A percentile compares a stretch with the other conserved stretches of the same genome.
These are phyloP conservation scores for Camelina laxa DNA, from an alignment of 345 rosid genomes.

Conservation along the genomic window DNA sequence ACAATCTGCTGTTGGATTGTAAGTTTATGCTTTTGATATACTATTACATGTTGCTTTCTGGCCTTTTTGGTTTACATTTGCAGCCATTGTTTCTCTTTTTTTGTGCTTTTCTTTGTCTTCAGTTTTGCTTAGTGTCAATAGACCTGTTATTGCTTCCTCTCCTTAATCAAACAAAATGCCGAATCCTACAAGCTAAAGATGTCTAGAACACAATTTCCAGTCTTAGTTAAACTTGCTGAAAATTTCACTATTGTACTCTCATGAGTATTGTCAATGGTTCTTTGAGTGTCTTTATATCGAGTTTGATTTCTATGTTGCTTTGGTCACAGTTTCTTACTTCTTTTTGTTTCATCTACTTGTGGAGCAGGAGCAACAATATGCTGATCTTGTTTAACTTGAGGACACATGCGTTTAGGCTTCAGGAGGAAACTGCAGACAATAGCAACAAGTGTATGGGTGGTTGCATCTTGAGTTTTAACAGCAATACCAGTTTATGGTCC, in stretches of 20 bases:
- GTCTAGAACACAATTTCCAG: not conserved
- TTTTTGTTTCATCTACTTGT: slow-evolving; percentile 33
- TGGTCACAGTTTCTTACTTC: slow-evolving; percentile 13
- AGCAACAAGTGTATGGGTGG: slow-evolving; percentile 20
- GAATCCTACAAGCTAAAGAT: not conserved
- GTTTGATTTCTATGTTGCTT: slow-evolving; percentile 17
- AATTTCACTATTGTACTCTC: not conserved
- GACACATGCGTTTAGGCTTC: slow-evolving; percentile 15
- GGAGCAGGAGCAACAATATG: not conserved
- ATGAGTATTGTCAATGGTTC: slow-evolving; percentile 2
- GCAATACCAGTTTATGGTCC: not conserved
- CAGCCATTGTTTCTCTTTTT: not conserved
- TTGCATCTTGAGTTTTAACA: not conserved
- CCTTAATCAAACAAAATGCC: not conserved
- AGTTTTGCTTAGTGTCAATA: not conserved
- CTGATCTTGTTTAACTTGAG: slow-evolving; percentile 30
- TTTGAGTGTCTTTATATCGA: not conserved
- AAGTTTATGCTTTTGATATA: slow-evolving; percentile 44
- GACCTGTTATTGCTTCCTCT: not conserved
- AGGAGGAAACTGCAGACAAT: not conserved
- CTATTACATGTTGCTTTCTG: not conserved
- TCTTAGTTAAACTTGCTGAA: not conserved
- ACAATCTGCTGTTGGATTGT: slow-evolving; percentile 99
- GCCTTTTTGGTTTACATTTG: not conserved
- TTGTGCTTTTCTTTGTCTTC: no score